These are phyloP conservation scores for Sporodiniella umbellata DNA, from an alignment of 371 early-diverging fungal species.

Conservation along the genomic window DNA sequence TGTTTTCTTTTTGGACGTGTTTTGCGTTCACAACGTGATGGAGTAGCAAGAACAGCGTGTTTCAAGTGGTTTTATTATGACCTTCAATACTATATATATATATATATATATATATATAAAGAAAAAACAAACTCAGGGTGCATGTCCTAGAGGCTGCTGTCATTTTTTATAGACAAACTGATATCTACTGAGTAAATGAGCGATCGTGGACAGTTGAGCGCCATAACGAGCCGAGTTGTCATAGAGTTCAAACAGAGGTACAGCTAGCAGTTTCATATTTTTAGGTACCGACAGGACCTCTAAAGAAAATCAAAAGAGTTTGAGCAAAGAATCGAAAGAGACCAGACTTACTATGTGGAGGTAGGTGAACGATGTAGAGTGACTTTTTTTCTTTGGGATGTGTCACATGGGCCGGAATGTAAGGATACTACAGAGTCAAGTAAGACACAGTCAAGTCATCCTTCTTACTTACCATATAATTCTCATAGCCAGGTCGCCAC, in stretches of 20 bases:
- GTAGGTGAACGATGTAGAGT: constrained; percentile 70
- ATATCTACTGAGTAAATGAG: constrained; percentile 65
- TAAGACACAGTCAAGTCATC: too few relatives aligned
- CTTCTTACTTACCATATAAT: constrained; percentile 69
- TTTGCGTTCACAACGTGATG: too few relatives aligned
- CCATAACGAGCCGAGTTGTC: constrained; percentile 77
- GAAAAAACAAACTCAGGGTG: too few relatives aligned
- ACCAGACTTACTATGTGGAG: constrained; percentile 61
- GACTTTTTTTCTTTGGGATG: constrained; percentile 77
- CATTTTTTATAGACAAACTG: constrained; percentile 31
- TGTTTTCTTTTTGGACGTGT: background rate
- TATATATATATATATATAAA: too few relatives aligned
- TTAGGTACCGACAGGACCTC: constrained; percentile 75
- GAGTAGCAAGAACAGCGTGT: too few relatives aligned
- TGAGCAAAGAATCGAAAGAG: background rate
- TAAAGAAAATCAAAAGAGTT: constrained; percentile 17
- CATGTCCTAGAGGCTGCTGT: too few relatives aligned
- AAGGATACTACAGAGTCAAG: constrained; percentile 64
- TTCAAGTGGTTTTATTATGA: too few relatives aligned
- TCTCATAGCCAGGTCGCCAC: constrained; percentile 82
- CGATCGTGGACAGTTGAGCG: constrained; percentile 68
- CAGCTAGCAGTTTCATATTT: constrained; percentile 77
- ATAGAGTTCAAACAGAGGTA: constrained; percentile 81
- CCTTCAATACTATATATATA: too few relatives aligned
- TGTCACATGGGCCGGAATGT: constrained; percentile 76